Percentiles rank a stretch among this genome's conserved stretches.
Evolutionary conservation across 108 stramenopile species (phyloP).

Genomic region (Nitzschia inconspicua): DNA sequence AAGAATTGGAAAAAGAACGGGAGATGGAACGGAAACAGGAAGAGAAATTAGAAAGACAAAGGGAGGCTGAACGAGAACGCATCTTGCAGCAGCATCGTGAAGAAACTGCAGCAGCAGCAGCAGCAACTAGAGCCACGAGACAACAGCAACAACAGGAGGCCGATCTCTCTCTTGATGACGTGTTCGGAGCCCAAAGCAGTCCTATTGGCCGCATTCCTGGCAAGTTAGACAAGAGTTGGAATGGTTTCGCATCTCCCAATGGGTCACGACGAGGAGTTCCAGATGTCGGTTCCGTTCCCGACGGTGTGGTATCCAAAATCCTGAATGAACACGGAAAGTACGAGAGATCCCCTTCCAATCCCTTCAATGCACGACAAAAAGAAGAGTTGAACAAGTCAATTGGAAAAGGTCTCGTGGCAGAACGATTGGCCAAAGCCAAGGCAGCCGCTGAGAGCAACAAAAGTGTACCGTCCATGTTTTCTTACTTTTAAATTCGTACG

Average conservation of each 20-base stretch:
- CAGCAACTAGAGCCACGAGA: neutral
- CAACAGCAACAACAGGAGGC: neutral
- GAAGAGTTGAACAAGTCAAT: conserved; percentile 16
- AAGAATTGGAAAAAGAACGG: neutral
- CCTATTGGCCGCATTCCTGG: no score
- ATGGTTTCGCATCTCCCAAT: neutral
- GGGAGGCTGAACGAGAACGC: conserved; percentile 1
- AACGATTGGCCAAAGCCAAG: neutral
- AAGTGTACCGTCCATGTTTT: conserved; percentile 13
- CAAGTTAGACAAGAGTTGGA: conserved; percentile 11
- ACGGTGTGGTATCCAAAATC: conserved; percentile 1
- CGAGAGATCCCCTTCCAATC: neutral
- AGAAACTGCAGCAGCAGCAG: neutral
- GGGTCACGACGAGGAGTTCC: neutral
- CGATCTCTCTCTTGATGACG: conserved; percentile 14
- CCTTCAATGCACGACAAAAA: conserved; percentile 1
- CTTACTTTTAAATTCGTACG: no score
- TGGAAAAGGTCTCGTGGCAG: conserved; percentile 12
- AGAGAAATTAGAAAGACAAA: conserved; percentile 6
- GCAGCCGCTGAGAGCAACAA: neutral
- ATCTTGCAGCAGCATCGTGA: no score
- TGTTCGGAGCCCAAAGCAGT: neutral
- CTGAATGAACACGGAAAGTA: neutral
- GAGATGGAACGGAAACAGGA: conserved; percentile 2
- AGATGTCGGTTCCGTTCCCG: conserved; percentile 2